These are phyloP conservation scores for Flueggea neowawraea DNA, from an alignment of 441 rosid genomes.

Conservation along the genomic window DNA sequence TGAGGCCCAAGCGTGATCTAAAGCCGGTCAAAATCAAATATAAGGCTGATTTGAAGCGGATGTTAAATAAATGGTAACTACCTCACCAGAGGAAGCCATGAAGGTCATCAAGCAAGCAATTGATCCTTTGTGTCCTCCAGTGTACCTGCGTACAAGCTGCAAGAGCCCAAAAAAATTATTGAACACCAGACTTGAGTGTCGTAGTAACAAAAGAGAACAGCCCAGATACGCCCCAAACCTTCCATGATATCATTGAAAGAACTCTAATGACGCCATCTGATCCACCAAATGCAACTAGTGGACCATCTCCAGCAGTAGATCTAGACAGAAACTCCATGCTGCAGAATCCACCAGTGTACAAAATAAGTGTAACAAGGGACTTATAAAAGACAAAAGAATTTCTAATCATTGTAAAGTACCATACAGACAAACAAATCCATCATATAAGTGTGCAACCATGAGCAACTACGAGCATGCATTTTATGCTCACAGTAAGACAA, in stretches of 20 bases:
- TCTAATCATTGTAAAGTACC: neutral
- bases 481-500: too few relatives aligned
- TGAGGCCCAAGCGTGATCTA: too few relatives aligned
- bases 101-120: conserved; percentile 96
- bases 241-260: conserved; percentile 99
- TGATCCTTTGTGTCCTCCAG: conserved; percentile 97
- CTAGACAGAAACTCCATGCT: conserved; percentile 95
- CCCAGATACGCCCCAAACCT: conserved; percentile 45
- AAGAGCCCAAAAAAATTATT: conserved; percentile 22
- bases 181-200: conserved; percentile 10
- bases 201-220: conserved; percentile 14
- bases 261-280: conserved; percentile 99
- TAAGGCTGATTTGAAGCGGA: too few relatives aligned
- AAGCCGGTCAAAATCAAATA: too few relatives aligned
- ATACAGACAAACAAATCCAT: too few relatives aligned
- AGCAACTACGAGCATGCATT: too few relatives aligned
- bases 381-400: neutral
- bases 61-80: conserved; percentile 19
- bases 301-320: conserved; percentile 85
- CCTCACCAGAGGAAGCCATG: conserved; percentile 98
- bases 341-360: conserved; percentile 16
- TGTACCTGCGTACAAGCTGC: conserved; percentile 96
- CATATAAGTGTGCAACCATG: too few relatives aligned
- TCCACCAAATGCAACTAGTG: conserved; percentile 97
- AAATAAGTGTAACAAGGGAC: neutral